Percentiles rank a stretch among this genome's conserved stretches.
phyloP scores from a whole-genome alignment of 371 early-diverging fungal species.

The Entomophthora muscae region DNA sequence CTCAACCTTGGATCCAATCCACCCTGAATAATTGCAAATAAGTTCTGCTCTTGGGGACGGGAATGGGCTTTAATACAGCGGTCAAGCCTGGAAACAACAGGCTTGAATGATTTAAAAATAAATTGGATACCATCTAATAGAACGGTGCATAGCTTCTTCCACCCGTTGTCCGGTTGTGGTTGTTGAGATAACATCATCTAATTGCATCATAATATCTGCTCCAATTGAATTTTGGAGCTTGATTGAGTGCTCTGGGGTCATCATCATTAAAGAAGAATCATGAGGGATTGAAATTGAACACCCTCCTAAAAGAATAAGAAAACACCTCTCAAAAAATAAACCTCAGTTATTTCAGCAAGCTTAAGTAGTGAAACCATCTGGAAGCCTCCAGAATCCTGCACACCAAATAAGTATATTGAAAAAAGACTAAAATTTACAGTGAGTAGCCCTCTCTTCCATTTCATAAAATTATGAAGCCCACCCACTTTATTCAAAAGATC shows the following conservation, averaged over 20 bases:
- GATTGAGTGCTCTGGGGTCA: conserved; percentile 94
- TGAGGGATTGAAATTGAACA: conserved; percentile 80
- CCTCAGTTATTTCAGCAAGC: conserved; percentile 73
- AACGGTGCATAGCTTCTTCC: conserved; percentile 86
- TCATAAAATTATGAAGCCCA: conserved; percentile 77
- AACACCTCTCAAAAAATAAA: not conserved
- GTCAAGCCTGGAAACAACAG: conserved; percentile 36
- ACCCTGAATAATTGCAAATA: conserved; percentile 95
- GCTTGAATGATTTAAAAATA: too few species aligned
- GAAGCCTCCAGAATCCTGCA: conserved; percentile 80
- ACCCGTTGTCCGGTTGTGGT: conserved; percentile 63
- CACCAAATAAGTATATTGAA: not conserved
- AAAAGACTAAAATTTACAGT: conserved; percentile 28
- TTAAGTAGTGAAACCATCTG: conserved; percentile 90
- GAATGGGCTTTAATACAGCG: conserved; percentile 72
- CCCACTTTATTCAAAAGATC: conserved; percentile 57
- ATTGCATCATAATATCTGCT: conserved; percentile 95
- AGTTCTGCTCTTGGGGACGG: conserved; percentile 54
- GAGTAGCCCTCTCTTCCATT: conserved; percentile 67
- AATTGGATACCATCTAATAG: conserved; percentile 61
- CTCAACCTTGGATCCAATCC: conserved; percentile 65
- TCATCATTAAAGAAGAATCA: conserved; percentile 58
- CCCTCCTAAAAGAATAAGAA: conserved; percentile 35
- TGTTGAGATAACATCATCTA: conserved; percentile 92
- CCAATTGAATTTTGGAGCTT: conserved; percentile 85